Conservation (phyloP, 352 stramenopile species). For the Phytophthora capsici region DNA sequence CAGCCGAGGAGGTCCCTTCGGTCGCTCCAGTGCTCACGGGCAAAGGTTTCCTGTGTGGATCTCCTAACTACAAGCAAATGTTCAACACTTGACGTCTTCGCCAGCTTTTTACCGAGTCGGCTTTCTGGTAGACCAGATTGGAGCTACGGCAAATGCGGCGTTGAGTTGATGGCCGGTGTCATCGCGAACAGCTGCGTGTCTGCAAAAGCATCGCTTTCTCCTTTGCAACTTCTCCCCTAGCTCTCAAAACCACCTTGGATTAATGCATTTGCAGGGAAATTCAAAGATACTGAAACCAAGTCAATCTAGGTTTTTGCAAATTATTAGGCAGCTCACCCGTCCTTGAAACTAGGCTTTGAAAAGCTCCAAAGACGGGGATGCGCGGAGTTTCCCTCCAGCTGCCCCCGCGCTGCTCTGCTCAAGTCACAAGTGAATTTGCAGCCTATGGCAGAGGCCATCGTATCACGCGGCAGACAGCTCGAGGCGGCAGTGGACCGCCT, state of each 20-base stretch:
- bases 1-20: background rate
- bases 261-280: background rate
- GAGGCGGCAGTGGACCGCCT: conserved; percentile 74
- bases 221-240: conserved; percentile 12
- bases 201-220: conserved; percentile 6
- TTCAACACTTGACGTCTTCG: conserved; percentile 13
- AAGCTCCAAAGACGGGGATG: conserved; percentile 33
- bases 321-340: conserved; percentile 1
- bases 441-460: conserved; percentile 31
- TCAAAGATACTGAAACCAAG: conserved; percentile 15
- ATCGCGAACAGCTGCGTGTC: conserved; percentile 22
- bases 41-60: conserved; percentile 6
- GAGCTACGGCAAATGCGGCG: background rate
- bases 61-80: conserved; percentile 22
- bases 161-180: conserved; percentile 1
- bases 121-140: conserved; percentile 1
- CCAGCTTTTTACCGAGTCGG: conserved; percentile 13
- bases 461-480: conserved; percentile 68
- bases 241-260: conserved; percentile 4
- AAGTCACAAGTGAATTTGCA: conserved; percentile 37
- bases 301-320: conserved; percentile 7
- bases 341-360: conserved; percentile 17
- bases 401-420: conserved; percentile 23
- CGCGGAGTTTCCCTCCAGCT: conserved; percentile 28
- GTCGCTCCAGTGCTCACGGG: background rate